phyloP scores from a whole-genome alignment of 2,329 filamentous ascomycete species.

The Arthroderma uncinatum region DNA sequence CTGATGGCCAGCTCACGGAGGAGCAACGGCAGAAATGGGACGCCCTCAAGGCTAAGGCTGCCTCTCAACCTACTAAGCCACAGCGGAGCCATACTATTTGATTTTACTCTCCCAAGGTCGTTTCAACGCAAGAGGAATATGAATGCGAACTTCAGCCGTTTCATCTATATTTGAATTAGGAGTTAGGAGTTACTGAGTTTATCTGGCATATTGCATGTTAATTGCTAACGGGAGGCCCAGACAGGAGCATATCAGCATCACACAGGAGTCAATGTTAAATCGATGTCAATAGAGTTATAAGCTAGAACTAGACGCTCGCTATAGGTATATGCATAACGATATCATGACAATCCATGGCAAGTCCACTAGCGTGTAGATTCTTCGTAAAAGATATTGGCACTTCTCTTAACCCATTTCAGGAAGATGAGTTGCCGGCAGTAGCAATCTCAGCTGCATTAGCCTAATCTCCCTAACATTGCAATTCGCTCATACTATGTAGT shows the following conservation, averaged over 20 bases:
- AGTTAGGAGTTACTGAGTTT: not conserved
- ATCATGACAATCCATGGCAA: not conserved
- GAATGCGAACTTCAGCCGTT: not conserved
- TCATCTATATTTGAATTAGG: not conserved
- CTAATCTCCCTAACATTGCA: not conserved
- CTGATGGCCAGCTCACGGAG: slow-evolving; percentile 6
- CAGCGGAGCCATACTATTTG: not conserved
- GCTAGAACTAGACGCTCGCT: not conserved
- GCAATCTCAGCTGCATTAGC: slow-evolving; percentile 1
- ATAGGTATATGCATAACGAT: not conserved
- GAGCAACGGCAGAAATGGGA: not conserved
- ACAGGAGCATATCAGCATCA: not conserved
- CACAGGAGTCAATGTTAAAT: not conserved
- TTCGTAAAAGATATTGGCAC: not conserved
- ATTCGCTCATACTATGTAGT: not conserved
- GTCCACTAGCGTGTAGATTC: not conserved
- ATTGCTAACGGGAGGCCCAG: not conserved
- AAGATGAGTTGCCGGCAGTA: not conserved
- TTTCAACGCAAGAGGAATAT: not conserved
- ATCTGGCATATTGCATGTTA: not conserved
- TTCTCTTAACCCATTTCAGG: not conserved
- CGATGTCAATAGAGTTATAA: not conserved
- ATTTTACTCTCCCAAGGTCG: not conserved
- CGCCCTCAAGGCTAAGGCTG: not conserved
- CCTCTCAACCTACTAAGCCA: not conserved